A percentile compares a stretch with the other conserved stretches of the same genome.
phyloP scores from a whole-genome alignment of 768 basidiomycete species.

The Naganishia vaughanmartiniae region DNA sequence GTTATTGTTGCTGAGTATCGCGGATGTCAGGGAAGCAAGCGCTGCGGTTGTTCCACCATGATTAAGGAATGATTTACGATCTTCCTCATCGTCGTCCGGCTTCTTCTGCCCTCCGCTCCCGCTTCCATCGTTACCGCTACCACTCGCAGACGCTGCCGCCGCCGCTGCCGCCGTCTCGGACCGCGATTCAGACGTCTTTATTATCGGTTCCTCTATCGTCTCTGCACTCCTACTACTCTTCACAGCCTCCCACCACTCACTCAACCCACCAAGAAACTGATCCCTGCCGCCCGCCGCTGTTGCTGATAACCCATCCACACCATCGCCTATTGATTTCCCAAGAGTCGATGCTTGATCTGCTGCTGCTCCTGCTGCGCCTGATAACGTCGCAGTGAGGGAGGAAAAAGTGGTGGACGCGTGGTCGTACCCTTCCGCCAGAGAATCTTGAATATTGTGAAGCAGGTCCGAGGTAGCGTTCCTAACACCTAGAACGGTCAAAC shows the following conservation, averaged over 20 bases:
- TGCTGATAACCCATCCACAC: constrained; percentile 20
- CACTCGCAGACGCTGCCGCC: neutral
- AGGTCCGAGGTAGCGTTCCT: constrained; percentile 71
- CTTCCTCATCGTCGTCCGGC: constrained; percentile 48
- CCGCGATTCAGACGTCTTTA: no score
- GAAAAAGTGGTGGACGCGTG: constrained; percentile 39
- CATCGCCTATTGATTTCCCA: constrained; percentile 30
- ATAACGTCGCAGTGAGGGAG: constrained; percentile 35
- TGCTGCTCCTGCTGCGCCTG: constrained; percentile 57
- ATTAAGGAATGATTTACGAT: constrained; percentile 37
- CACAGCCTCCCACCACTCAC: constrained; percentile 50
- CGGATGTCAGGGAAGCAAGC: constrained; percentile 41
- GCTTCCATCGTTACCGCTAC: constrained; percentile 17
- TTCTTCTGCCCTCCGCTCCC: constrained; percentile 33
- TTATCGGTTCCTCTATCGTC: neutral
- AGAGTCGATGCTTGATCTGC: constrained; percentile 58
- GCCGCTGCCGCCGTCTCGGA: neutral
- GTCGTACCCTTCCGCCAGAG: constrained; percentile 29
- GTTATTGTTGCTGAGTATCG: constrained; percentile 31
- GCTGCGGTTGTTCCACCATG: constrained; percentile 37
- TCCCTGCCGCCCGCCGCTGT: constrained; percentile 39
- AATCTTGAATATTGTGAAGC: constrained; percentile 59
- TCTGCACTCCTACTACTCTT: constrained; percentile 34
- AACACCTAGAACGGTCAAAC: constrained; percentile 54
- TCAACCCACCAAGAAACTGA: constrained; percentile 40